These are phyloP conservation scores for Quercus dentata DNA, from an alignment of 306 rosid genomes.

Conservation along the genomic window DNA sequence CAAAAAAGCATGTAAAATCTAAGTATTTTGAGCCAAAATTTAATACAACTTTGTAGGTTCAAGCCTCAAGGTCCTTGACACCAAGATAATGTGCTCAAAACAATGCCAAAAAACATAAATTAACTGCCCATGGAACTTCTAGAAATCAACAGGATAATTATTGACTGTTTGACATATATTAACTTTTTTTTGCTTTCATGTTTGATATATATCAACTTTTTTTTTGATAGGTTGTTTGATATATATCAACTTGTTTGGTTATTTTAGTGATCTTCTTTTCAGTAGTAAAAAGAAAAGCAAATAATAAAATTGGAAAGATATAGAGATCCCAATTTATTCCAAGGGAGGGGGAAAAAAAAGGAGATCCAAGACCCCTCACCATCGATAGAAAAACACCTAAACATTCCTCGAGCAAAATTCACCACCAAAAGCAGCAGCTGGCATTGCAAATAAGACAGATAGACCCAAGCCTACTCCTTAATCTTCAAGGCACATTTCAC, in stretches of 20 bases:
- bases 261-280: background rate
- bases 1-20: background rate
- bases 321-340: constrained; percentile 16
- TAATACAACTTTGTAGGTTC: background rate
- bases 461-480: constrained; percentile 20
- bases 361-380: constrained; percentile 46
- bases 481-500: constrained; percentile 27
- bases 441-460: constrained; percentile 28
- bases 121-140: background rate
- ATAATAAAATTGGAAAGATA: constrained; percentile 2
- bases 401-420: constrained; percentile 30
- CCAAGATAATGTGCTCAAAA: background rate
- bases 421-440: constrained; percentile 25
- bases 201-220: no score
- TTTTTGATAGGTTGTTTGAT: background rate
- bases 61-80: background rate
- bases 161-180: no score
- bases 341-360: constrained; percentile 1
- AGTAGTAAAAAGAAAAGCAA: background rate
- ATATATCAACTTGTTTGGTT: background rate
- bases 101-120: background rate
- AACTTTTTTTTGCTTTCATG: no score
- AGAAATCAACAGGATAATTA: background rate
- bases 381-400: constrained; percentile 26
- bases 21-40: background rate